Percentiles rank a stretch among this genome's conserved stretches.
These are phyloP conservation scores for Aspergillus carlsbadensis DNA, from an alignment of 495 filamentous ascomycete genomes.

Conservation along the genomic window DNA sequence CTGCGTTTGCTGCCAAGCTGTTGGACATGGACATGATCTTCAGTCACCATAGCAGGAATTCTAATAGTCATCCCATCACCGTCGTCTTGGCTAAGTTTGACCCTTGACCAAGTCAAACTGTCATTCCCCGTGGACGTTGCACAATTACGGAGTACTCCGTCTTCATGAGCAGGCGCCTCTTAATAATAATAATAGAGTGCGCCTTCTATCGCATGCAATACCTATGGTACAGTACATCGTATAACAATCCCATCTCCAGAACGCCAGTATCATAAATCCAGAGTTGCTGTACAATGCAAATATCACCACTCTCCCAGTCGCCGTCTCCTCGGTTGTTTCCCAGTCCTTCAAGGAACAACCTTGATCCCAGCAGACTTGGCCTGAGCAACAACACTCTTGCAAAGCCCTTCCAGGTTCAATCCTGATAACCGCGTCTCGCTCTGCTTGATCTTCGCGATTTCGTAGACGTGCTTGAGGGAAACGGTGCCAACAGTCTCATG, in stretches of 20 bases:
- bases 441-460: slow-evolving; percentile 97
- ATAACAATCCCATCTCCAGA: slow-evolving; percentile 20
- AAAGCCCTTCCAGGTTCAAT: slow-evolving; percentile 75
- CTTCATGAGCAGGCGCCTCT: background rate
- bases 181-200: slow-evolving; percentile 6
- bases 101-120: background rate
- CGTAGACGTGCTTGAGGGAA: slow-evolving; percentile 93
- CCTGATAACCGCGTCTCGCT: slow-evolving; percentile 78
- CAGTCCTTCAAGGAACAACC: slow-evolving; percentile 60
- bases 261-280: slow-evolving; percentile 25
- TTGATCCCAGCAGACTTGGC: slow-evolving; percentile 85
- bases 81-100: background rate
- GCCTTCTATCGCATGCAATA: slow-evolving; percentile 26
- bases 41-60: background rate
- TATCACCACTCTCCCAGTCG: slow-evolving; percentile 1
- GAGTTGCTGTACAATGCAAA: slow-evolving; percentile 10
- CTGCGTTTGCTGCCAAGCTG: background rate
- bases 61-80: background rate
- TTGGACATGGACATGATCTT: background rate
- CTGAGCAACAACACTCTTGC: slow-evolving; percentile 81
- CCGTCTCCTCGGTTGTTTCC: background rate
- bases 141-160: background rate
- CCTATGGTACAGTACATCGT: slow-evolving; percentile 30
- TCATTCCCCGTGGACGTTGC: background rate
- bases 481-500: slow-evolving; percentile 77